Base-by-base conservation (phyloP, 768 basidiomycete species). In the Lactarius psammicola region DNA sequence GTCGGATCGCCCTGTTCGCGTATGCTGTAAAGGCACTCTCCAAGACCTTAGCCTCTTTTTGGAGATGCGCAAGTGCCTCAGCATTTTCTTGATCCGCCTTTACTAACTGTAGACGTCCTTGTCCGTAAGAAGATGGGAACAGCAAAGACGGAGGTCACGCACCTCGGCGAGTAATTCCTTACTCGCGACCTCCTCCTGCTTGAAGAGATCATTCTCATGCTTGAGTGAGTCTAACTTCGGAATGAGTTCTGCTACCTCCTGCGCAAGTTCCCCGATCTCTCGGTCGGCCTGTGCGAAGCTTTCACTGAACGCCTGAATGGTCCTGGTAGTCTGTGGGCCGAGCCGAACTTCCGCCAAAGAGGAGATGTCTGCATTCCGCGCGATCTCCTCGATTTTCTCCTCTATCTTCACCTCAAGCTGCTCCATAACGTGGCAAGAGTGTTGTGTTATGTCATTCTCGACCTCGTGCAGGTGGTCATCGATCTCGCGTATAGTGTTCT, bases 141-240 rank as follows among this genome's bases (percentile, higher is more conserved):
- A 31, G 11, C 18, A 6, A 4, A 38, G n/a, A 20, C 7, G n/a
- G 5, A 4, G 33, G 38, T 1, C 26, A 69, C 72, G 18, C 62
- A 77, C 76, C 68, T 68, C 57, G 2, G 54, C 66, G 28, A 76
- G 44, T 15, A 65, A 60, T 8, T 61, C 57, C 54, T 56, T 67
- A 26, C 69, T 63, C 11, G 51, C 34, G 20, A 44, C 63, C 31
- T 76, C 74, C 60, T 74, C 72, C 56, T 65, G 56, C 49, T 42
- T 64, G 26, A 62, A 38, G 18, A 55, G 59, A 18, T 54, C 56
- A 20, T 60, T 59, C 20, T 63, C 63, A 4, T 59, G 42, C 34
- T 59, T 31, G 15, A 71, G 63, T 2, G 23, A 17, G 34, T 64
- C 66, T 44, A 65, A 26, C 57, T 44, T 46, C 17, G 56, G 59